phyloP scores from a whole-genome alignment of 345 rosid species.

The Streptanthus diversifolius region DNA sequence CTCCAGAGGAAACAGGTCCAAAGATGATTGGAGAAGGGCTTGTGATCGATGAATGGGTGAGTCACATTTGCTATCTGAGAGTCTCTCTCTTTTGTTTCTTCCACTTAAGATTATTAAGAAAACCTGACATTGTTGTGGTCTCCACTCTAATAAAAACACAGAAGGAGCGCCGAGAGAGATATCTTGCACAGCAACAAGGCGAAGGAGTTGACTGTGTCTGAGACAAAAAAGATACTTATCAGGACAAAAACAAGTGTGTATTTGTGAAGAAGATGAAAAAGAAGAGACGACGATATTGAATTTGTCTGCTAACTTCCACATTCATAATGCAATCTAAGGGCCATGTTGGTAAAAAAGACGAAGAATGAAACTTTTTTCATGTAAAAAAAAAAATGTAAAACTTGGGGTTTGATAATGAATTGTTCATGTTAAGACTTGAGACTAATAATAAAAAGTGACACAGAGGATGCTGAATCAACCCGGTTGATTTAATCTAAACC shows the following conservation, averaged over 20 bases:
- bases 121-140: not conserved
- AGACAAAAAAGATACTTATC: constrained; percentile 10
- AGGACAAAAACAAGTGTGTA: not conserved
- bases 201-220: constrained; percentile 68
- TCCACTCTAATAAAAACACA: constrained; percentile 16
- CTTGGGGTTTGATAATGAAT: constrained; percentile 25
- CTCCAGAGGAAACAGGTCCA: constrained; percentile 79
- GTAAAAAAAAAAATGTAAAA: constrained; percentile 28
- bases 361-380: constrained; percentile 7
- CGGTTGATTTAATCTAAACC: not conserved
- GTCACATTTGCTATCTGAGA: constrained; percentile 20
- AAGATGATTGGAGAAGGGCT: constrained; percentile 94
- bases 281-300: constrained; percentile 27
- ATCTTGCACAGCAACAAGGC: constrained; percentile 84
- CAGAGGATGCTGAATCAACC: not conserved
- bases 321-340: constrained; percentile 24
- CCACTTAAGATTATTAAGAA: not conserved
- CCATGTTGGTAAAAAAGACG: constrained; percentile 18
- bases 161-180: constrained; percentile 97
- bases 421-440: constrained; percentile 23
- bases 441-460: not conserved
- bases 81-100: not conserved
- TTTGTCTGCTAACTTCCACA: constrained; percentile 29
- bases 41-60: constrained; percentile 99
- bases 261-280: constrained; percentile 18